Percentiles rank a stretch among this genome's conserved stretches.
phyloP scores from a whole-genome alignment of 1,139 yeast genomes.

The Komagataea norvegica region DNA sequence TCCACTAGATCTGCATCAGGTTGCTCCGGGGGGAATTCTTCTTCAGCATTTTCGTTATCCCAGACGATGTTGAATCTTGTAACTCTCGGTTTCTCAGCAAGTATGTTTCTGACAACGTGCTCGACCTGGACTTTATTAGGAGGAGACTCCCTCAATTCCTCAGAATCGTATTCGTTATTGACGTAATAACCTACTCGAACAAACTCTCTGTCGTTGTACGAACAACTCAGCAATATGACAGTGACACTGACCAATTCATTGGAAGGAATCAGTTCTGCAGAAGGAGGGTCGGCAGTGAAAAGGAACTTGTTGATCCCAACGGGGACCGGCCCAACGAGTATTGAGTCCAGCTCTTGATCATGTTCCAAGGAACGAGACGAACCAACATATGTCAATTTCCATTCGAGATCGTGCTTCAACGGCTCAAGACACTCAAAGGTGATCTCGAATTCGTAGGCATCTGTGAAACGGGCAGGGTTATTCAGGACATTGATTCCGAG shows the following conservation, averaged over 20 bases:
- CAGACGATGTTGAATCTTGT: slow-evolving; percentile 95
- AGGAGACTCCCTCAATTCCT: slow-evolving; percentile 89
- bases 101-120: slow-evolving; percentile 85
- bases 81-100: slow-evolving; percentile 97
- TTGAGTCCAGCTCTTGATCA: slow-evolving; percentile 93
- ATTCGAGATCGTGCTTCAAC: slow-evolving; percentile 85
- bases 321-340: slow-evolving; percentile 96
- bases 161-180: slow-evolving; percentile 91
- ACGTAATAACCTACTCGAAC: slow-evolving; percentile 97
- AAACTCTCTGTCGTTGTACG: slow-evolving; percentile 89
- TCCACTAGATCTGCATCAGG: slow-evolving; percentile 52
- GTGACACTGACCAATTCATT: slow-evolving; percentile 93
- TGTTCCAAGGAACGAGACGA: slow-evolving; percentile 89
- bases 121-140: slow-evolving; percentile 93
- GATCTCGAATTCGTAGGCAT: slow-evolving; percentile 92
- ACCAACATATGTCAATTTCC: slow-evolving; percentile 97
- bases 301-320: slow-evolving; percentile 93
- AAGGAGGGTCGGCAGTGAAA: slow-evolving; percentile 93
- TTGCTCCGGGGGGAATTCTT: slow-evolving; percentile 75
- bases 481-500: slow-evolving; percentile 88
- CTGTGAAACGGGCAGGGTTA: slow-evolving; percentile 92
- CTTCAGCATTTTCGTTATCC: slow-evolving; percentile 63
- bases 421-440: slow-evolving; percentile 96
- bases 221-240: slow-evolving; percentile 85
- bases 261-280: slow-evolving; percentile 93